Conservation (phyloP, 2,329 filamentous ascomycete genomes). For the Tricladium varicosporioides region DNA sequence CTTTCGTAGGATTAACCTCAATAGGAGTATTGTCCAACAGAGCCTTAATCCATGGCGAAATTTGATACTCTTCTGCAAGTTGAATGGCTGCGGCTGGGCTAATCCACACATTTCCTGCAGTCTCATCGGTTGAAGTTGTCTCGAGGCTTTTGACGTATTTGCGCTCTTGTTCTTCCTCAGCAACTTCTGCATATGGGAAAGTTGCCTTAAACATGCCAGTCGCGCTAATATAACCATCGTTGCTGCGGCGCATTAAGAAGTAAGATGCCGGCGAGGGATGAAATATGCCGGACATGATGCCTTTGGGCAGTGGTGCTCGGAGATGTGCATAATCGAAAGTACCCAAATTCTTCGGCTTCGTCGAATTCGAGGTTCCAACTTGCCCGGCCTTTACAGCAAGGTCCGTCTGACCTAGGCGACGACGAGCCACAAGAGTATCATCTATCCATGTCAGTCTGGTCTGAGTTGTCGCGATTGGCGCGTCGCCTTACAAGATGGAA, state of each 20-base stretch:
- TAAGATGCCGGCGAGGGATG: slow-evolving; percentile 82
- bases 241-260: slow-evolving; percentile 91
- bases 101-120: slow-evolving; percentile 96
- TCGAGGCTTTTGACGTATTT: slow-evolving; percentile 80
- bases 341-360: slow-evolving; percentile 71
- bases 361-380: slow-evolving; percentile 66
- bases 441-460: slow-evolving; percentile 27
- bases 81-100: slow-evolving; percentile 76
- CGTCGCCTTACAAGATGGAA: slow-evolving; percentile 58
- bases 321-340: slow-evolving; percentile 96
- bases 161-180: slow-evolving; percentile 74
- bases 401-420: slow-evolving; percentile 90
- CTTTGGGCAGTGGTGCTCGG: slow-evolving; percentile 86
- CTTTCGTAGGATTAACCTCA: slow-evolving; percentile 38
- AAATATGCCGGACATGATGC: slow-evolving; percentile 91
- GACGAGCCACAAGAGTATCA: slow-evolving; percentile 59
- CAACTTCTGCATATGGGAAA: slow-evolving; percentile 72
- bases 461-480: slow-evolving; percentile 18
- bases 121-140: slow-evolving; percentile 84
- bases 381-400: slow-evolving; percentile 78
- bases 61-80: slow-evolving; percentile 83
- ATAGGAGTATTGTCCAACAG: slow-evolving; percentile 87
- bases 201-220: slow-evolving; percentile 93
- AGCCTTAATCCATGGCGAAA: slow-evolving; percentile 86
- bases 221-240: slow-evolving; percentile 79